A percentile compares a stretch with the other conserved stretches of the same genome.
Evolutionary conservation across 1,284 basidiomycete species (phyloP).

Genomic region (Ustilago crameri): DNA sequence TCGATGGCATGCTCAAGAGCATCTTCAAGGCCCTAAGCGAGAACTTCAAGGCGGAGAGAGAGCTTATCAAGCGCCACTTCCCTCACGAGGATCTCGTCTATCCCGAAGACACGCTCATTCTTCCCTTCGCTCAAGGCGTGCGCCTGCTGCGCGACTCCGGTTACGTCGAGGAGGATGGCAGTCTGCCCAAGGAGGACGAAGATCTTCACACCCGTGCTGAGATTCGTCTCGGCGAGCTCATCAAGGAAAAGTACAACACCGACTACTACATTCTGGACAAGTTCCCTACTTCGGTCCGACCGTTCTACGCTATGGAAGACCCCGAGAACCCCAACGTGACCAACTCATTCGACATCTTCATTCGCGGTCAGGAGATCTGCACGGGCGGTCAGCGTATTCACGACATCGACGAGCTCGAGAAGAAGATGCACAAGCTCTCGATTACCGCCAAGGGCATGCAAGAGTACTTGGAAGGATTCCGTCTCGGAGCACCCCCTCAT

Average conservation of each 20-base stretch:
- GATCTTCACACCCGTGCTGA: slow-evolving; percentile 84
- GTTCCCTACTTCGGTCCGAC: slow-evolving; percentile 79
- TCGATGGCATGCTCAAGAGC: slow-evolving; percentile 63
- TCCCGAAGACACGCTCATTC: slow-evolving; percentile 69
- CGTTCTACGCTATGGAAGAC: slow-evolving; percentile 84
- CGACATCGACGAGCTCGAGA: slow-evolving; percentile 57
- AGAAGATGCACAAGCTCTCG: slow-evolving; percentile 53
- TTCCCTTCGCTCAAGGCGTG: slow-evolving; percentile 88
- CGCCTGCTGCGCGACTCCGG: slow-evolving; percentile 73
- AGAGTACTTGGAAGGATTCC: slow-evolving; percentile 67
- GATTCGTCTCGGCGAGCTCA: slow-evolving; percentile 86
- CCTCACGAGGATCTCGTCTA: slow-evolving; percentile 65
- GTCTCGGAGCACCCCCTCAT: slow-evolving; percentile 64
- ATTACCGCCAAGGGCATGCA: slow-evolving; percentile 60
- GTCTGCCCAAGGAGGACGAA: slow-evolving; percentile 57
- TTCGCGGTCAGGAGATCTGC: slow-evolving; percentile 67
- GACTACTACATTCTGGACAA: slow-evolving; percentile 73
- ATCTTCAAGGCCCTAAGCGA: slow-evolving; percentile 54
- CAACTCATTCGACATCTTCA: slow-evolving; percentile 66
- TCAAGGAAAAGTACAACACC: slow-evolving; percentile 91
- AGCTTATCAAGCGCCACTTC: slow-evolving; percentile 54
- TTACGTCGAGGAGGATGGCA: slow-evolving; percentile 60
- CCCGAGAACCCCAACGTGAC: slow-evolving; percentile 53
- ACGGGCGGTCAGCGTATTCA: slow-evolving; percentile 68
- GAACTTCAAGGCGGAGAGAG: slow-evolving; percentile 47